These are phyloP conservation scores for Fusarium anguioides DNA, from an alignment of 2,329 filamentous ascomycete species.

Conservation along the genomic window DNA sequence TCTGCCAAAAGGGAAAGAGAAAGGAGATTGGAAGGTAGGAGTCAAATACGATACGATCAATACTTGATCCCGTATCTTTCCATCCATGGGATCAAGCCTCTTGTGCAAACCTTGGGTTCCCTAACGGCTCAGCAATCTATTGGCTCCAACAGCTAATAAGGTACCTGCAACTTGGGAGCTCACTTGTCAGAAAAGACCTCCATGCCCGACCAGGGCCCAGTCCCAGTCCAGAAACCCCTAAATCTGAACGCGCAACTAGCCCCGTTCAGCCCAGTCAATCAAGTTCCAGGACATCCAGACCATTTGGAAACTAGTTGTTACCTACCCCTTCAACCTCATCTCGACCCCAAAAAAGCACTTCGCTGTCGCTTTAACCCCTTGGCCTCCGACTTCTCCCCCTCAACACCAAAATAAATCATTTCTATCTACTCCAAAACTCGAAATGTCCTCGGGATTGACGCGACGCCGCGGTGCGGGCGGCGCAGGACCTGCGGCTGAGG, in stretches of 20 bases:
- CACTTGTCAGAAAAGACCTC: too few species aligned
- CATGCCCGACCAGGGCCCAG: not conserved
- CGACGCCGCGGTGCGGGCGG: conserved; percentile 77
- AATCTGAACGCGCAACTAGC: conserved; percentile 45
- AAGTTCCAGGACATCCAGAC: conserved; percentile 38
- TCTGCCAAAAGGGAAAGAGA: not conserved
- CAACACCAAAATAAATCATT: conserved; percentile 13
- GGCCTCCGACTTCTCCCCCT: conserved; percentile 12
- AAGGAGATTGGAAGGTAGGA: not conserved
- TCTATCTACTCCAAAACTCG: conserved; percentile 10
- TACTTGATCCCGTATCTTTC: not conserved
- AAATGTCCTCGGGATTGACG: conserved; percentile 64
- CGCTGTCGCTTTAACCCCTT: conserved; percentile 19
- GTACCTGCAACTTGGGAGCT: not conserved
- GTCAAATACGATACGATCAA: conserved; percentile 2
- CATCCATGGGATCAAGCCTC: not conserved
- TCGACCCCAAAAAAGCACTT: conserved; percentile 34
- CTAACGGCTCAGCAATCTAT: conserved; percentile 17
- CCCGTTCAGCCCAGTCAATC: conserved; percentile 44
- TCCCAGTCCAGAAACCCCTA: conserved; percentile 44
- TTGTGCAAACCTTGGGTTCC: conserved; percentile 14
- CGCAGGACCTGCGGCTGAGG: conserved; percentile 66
- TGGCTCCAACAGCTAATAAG: conserved; percentile 30
- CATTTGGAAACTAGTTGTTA: conserved; percentile 6
- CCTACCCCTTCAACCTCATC: conserved; percentile 43